A percentile compares a stretch with the other conserved stretches of the same genome.
phyloP scores from a whole-genome alignment of 306 rosid genomes.

The Castanea mollissima region DNA sequence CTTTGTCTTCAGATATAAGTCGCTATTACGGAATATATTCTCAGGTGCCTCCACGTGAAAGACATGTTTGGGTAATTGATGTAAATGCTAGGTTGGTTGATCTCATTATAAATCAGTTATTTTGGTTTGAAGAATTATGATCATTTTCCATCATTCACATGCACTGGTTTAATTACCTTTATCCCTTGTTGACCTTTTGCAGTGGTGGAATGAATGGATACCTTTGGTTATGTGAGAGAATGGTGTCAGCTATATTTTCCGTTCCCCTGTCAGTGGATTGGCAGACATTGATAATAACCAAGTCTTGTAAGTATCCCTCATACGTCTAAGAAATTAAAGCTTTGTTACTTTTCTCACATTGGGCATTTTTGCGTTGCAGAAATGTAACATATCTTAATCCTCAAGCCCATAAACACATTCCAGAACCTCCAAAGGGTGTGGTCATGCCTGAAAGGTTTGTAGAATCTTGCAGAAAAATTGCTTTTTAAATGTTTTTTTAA shows the following conservation, averaged over 20 bases:
- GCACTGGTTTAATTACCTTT: background rate
- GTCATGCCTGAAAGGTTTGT: conserved; percentile 75
- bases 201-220: conserved; percentile 94
- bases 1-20: conserved; percentile 52
- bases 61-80: conserved; percentile 40
- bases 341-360: conserved; percentile 25
- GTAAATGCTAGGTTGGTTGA: conserved; percentile 63
- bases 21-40: conserved; percentile 38
- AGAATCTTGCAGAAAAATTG: conserved; percentile 13
- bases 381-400: conserved; percentile 72
- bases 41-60: conserved; percentile 39
- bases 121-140: conserved; percentile 3
- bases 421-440: conserved; percentile 70
- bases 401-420: conserved; percentile 52
- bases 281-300: conserved; percentile 57
- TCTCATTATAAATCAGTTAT: conserved; percentile 14
- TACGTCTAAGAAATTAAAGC: conserved; percentile 25
- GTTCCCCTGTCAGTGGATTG: conserved; percentile 75
- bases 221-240: conserved; percentile 71
- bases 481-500: background rate
- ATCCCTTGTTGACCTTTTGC: conserved; percentile 23
- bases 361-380: conserved; percentile 49
- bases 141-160: conserved; percentile 9
- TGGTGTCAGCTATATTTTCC: conserved; percentile 40
- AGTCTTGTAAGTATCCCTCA: conserved; percentile 67